Percentiles rank a stretch among this genome's conserved stretches.
These are phyloP conservation scores for Aspergillus hortae DNA, from an alignment of 2,329 filamentous ascomycete genomes.

Conservation along the genomic window DNA sequence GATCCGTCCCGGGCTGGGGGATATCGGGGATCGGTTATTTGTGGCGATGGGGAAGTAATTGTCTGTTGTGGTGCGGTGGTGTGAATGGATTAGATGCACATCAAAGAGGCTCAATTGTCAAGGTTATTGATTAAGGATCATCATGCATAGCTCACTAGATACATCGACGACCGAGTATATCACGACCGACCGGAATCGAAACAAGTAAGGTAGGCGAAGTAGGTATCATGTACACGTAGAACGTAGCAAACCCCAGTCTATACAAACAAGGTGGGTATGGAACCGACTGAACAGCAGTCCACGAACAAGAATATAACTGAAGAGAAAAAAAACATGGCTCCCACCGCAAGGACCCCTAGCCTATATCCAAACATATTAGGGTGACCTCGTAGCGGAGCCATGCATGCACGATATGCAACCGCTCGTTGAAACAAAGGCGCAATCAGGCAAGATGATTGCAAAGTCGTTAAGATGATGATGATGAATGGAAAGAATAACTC, in stretches of 20 bases:
- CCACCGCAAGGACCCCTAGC: not conserved
- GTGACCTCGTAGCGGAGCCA: conserved; percentile 6
- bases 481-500: conserved; percentile 11
- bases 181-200: not conserved
- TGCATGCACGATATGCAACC: conserved; percentile 18
- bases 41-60: conserved; percentile 77
- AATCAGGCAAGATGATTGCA: conserved; percentile 4
- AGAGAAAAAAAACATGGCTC: not conserved
- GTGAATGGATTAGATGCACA: not conserved
- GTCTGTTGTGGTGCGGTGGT: not conserved
- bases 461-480: conserved; percentile 12
- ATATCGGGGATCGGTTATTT: conserved; percentile 87
- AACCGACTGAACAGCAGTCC: conserved; percentile 6
- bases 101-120: not conserved
- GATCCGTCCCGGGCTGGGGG: conserved; percentile 85
- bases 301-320: conserved; percentile 10
- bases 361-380: conserved; percentile 11
- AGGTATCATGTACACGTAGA: conserved; percentile 36
- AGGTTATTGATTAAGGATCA: not conserved
- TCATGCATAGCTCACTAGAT: conserved; percentile 6
- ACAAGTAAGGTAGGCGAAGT: conserved; percentile 10
- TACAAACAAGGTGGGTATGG: conserved; percentile 16
- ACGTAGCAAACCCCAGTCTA: conserved; percentile 24
- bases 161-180: conserved; percentile 2
- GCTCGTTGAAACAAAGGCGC: conserved; percentile 8